Evolutionary conservation across 192 early-diverging fungal genomes (phyloP).

Genomic region (Linnemannia elongata): DNA sequence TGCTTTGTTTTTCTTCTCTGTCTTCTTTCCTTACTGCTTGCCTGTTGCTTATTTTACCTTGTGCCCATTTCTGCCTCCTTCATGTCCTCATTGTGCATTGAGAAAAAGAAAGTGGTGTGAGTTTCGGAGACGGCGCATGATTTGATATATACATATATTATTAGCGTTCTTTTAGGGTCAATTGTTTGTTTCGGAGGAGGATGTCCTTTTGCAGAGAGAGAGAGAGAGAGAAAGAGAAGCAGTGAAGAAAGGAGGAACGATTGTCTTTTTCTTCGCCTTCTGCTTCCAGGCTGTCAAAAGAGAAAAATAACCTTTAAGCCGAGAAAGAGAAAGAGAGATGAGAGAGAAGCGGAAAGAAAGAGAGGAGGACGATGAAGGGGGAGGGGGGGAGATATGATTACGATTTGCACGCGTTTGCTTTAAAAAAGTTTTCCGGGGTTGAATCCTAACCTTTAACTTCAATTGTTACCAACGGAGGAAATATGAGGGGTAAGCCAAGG

Average conservation of each 20-base stretch:
- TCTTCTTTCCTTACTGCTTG: too few species aligned
- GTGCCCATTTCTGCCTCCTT: neutral
- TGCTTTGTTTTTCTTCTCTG: neutral
- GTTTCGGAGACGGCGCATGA: neutral
- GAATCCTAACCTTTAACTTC: neutral
- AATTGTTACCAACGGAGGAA: neutral
- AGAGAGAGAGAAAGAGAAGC: too few species aligned
- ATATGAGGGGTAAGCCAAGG: neutral
- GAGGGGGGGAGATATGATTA: neutral
- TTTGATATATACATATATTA: neutral
- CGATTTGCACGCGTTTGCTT: constrained; percentile 1
- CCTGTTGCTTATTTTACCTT: neutral
- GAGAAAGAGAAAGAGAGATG: neutral
- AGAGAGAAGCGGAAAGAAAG: neutral
- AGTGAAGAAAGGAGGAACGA: neutral
- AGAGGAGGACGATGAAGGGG: neutral
- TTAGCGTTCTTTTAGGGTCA: neutral
- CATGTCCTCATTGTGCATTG: neutral
- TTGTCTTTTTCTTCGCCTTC: neutral
- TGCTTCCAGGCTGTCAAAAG: neutral
- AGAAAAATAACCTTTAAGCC: neutral
- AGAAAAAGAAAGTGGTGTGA: neutral
- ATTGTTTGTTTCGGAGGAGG: neutral
- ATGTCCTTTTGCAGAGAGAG: neutral
- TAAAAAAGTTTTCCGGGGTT: neutral